Conservation (phyloP, 2,329 filamentous ascomycete genomes). For the Fusarium pseudonygamai region DNA sequence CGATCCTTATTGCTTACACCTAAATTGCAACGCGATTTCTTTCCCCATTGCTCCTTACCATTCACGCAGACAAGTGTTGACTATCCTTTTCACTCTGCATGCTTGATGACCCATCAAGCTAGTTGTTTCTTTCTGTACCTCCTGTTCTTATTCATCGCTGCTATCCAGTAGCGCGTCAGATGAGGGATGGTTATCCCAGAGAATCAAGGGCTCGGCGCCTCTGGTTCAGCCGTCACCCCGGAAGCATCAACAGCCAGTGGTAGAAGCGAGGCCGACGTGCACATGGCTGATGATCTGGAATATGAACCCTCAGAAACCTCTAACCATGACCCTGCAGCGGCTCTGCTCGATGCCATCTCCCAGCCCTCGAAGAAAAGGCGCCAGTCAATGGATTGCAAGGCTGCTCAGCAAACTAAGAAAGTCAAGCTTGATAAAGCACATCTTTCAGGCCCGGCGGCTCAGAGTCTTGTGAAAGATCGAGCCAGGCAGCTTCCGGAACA, state of each 20-base stretch:
- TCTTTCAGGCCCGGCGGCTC: conserved; percentile 11
- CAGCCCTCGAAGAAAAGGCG: conserved; percentile 33
- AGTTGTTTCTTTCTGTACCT: conserved; percentile 4
- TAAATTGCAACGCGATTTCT: conserved; percentile 5
- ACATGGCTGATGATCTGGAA: conserved; percentile 14
- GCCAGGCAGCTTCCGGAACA: conserved; percentile 61
- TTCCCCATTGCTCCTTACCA: conserved; percentile 6
- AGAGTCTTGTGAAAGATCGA: conserved; percentile 23
- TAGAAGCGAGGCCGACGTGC: conserved; percentile 12
- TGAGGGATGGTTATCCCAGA: conserved; percentile 22
- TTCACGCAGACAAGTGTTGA: conserved; percentile 42
- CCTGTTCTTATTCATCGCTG: not conserved
- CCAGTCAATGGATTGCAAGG: conserved; percentile 16
- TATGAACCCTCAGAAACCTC: conserved; percentile 25
- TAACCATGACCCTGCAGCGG: conserved; percentile 19
- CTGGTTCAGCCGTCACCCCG: conserved; percentile 20
- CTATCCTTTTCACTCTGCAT: conserved; percentile 1
- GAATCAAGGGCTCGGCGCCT: conserved; percentile 1
- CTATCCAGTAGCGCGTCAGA: not conserved
- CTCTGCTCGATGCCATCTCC: conserved; percentile 12
- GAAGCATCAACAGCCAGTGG: conserved; percentile 9
- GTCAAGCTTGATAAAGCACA: conserved; percentile 29
- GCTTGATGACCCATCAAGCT: conserved; percentile 23
- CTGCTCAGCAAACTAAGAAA: conserved; percentile 34
- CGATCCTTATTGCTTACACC: not conserved